phyloP scores from a whole-genome alignment of 257 asterid species.

The Solanum sitiens region DNA sequence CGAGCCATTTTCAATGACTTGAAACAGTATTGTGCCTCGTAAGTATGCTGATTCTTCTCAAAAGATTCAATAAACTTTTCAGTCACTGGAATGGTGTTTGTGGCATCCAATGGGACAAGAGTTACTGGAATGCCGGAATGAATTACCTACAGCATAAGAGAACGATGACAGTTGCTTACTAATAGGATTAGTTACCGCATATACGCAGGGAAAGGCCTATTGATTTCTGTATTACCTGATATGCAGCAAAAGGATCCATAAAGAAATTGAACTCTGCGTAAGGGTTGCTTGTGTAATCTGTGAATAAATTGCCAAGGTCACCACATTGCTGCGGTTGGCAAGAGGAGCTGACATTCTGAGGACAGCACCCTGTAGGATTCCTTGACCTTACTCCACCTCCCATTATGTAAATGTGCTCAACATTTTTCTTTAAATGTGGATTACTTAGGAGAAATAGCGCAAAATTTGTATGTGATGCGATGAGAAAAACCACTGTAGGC shows the following conservation, averaged over 20 bases:
- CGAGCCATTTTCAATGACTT: conserved; percentile 63
- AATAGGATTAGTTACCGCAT: not conserved
- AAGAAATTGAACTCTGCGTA: conserved; percentile 80
- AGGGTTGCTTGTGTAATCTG: conserved; percentile 61
- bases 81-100: conserved; percentile 73
- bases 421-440: conserved; percentile 60
- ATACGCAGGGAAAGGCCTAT: not conserved
- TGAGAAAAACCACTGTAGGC: conserved; percentile 48
- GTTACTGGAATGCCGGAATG: conserved; percentile 81
- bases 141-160: conserved; percentile 36
- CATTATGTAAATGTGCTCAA: conserved; percentile 67
- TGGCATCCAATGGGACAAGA: conserved; percentile 86
- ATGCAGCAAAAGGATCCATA: conserved; percentile 90
- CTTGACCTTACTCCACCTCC: conserved; percentile 73
- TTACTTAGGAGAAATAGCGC: conserved; percentile 62
- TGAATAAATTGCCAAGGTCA: conserved; percentile 54
- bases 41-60: conserved; percentile 65
- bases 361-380: conserved; percentile 76
- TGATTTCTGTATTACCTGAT: conserved; percentile 42
- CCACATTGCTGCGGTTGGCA: conserved; percentile 64
- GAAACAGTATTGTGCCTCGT: conserved; percentile 86
- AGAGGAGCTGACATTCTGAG: conserved; percentile 25
- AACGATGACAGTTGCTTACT: not conserved
- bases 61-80: conserved; percentile 30
- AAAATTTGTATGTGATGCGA: conserved; percentile 53